Evolutionary conservation across 2,329 filamentous ascomycete genomes (phyloP).

Genomic region (Tricladium varicosporioides): DNA sequence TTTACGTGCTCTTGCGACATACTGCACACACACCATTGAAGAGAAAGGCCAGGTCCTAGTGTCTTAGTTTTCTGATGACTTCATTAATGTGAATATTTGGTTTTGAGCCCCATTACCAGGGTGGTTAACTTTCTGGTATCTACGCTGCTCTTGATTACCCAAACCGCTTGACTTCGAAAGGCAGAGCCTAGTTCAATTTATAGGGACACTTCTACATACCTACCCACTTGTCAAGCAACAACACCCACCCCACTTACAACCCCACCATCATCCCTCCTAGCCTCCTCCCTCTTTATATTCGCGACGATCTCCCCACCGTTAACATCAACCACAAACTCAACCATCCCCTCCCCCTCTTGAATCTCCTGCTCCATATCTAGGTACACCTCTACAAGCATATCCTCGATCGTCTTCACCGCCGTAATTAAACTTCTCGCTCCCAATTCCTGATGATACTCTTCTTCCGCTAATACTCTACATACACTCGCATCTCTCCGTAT

Average conservation of each 20-base stretch:
- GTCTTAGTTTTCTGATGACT: no score
- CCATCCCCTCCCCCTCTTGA: conserved; percentile 21
- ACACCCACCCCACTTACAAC: background rate
- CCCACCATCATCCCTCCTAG: background rate
- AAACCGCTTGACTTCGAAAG: background rate
- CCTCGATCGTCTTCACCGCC: conserved; percentile 28
- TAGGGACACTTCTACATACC: no score
- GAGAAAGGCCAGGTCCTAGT: no score
- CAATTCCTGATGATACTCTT: conserved; percentile 34
- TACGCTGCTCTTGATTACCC: background rate
- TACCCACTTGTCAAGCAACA: background rate
- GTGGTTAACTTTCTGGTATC: background rate
- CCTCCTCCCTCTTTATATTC: background rate
- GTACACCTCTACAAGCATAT: conserved; percentile 30
- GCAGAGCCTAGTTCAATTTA: no score
- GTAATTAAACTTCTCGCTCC: conserved; percentile 35
- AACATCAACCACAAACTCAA: conserved; percentile 25
- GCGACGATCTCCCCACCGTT: conserved; percentile 13
- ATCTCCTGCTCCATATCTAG: conserved; percentile 34
- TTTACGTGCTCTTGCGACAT: no score
- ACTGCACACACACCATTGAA: no score
- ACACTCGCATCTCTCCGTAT: conserved; percentile 32
- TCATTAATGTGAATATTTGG: background rate
- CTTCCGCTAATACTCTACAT: conserved; percentile 32
- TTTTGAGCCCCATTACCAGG: background rate